Base-by-base conservation (phyloP, 2,329 filamentous ascomycete species). In the Cladosporium sp. region DNA sequence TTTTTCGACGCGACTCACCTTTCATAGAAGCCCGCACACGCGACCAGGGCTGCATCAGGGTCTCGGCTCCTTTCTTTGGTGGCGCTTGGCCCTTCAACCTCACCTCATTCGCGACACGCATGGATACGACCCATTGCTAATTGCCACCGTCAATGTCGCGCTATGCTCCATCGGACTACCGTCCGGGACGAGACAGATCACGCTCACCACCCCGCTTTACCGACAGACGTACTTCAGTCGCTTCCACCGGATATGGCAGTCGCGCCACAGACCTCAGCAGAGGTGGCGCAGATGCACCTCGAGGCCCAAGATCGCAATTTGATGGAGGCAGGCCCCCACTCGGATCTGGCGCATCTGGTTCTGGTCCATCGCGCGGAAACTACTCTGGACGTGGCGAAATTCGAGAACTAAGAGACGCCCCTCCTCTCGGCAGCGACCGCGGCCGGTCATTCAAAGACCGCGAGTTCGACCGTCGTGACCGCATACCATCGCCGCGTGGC, bases 231-330 rank as follows among this genome's bases (percentile, higher is more conserved):
- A 86, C 89, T 59, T 88, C 88, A n/a, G 86, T 84, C 13, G 60
- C 60, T 23, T 63, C 60, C 23, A 32, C 34, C 25, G 60, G 60
- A 30, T 74, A 74, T 54, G 72, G 73, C 60, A 67, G 65, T 36
- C 68, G 75, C 67, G 70, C 74, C 60, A 62, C 68, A 30, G 70
- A 69, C 28, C 68, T 70, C 23, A 62, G 66, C 34, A 70, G 72
- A 62, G 69, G 65, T 57, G 72, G 69, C 32, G 67, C 70, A 54
- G 91, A 96, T 68, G 89, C 91, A 1, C 93, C 93, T 3, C 86
- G 92, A 64, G 93, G 91, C 0, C 92, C 93, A 13, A 92, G 93
- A 77, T 91, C 91, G 4, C 81, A 93, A 65, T 85, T 90, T 66
- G 91, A 94, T 86, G 32, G 85, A 18, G 74, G 78, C 58, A 77